A percentile compares a stretch with the other conserved stretches of the same genome.
phyloP scores from a whole-genome alignment of 345 rosid species.

The Durio zibethinus region DNA sequence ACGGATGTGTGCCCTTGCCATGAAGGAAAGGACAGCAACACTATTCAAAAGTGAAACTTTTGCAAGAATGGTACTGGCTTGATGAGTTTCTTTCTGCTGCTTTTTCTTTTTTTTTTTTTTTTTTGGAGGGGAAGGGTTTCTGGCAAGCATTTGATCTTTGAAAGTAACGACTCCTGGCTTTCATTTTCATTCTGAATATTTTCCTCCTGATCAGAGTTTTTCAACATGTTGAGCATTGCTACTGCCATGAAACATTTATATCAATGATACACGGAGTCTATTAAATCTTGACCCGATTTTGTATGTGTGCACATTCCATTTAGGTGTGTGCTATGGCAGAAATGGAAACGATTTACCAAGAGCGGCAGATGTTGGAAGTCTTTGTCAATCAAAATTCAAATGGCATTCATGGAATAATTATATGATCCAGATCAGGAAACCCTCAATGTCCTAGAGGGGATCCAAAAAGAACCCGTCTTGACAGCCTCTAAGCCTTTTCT shows the following conservation, averaged over 20 bases:
- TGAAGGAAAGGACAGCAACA: background rate
- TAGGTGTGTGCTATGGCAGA: constrained; percentile 41
- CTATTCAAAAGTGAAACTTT: background rate
- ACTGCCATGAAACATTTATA: too few relatives aligned
- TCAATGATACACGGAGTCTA: background rate
- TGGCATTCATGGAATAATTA: constrained; percentile 32
- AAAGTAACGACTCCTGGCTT: background rate
- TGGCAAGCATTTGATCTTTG: background rate
- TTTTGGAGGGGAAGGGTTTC: background rate
- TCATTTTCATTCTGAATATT: too few relatives aligned
- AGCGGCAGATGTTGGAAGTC: constrained; percentile 21
- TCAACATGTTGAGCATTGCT: too few relatives aligned
- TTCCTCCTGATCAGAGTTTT: background rate
- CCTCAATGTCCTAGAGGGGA: constrained; percentile 36
- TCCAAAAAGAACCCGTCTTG: constrained; percentile 31
- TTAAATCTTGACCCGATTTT: background rate
- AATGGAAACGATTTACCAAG: constrained; percentile 36
- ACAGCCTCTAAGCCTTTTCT: constrained; percentile 19
- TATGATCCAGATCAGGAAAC: constrained; percentile 36
- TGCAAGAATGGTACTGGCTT: too few relatives aligned
- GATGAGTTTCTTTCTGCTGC: background rate
- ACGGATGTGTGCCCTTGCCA: background rate
- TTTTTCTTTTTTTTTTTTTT: too few relatives aligned
- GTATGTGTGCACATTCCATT: constrained; percentile 20
- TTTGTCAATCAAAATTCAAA: constrained; percentile 26